phyloP scores from a whole-genome alignment of 1,139 yeast genomes.

The Debaryomyces sp. region DNA sequence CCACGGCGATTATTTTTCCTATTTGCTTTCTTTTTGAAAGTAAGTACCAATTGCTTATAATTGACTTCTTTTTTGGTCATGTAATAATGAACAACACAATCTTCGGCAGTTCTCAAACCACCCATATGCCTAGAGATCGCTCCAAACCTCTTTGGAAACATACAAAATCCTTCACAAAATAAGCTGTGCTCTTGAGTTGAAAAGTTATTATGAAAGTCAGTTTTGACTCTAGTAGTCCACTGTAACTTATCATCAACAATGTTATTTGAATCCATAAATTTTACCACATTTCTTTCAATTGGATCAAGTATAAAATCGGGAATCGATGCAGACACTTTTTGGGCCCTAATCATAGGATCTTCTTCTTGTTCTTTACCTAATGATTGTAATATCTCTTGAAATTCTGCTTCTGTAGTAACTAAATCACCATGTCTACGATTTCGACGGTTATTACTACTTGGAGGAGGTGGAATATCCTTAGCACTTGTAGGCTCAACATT shows the following conservation, averaged over 20 bases:
- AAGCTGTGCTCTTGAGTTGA: constrained; percentile 73
- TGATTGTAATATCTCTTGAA: constrained; percentile 72
- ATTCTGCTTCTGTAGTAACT: constrained; percentile 88
- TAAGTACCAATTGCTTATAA: constrained; percentile 71
- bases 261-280: constrained; percentile 71
- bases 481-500: constrained; percentile 14
- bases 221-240: constrained; percentile 66
- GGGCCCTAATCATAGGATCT: constrained; percentile 81
- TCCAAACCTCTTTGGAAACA: constrained; percentile 89
- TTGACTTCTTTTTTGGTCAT: constrained; percentile 79
- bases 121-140: constrained; percentile 83
- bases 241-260: constrained; percentile 61
- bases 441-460: constrained; percentile 36
- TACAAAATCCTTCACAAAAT: constrained; percentile 79
- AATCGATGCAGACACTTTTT: constrained; percentile 76
- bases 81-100: constrained; percentile 92
- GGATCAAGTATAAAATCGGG: constrained; percentile 82
- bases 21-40: constrained; percentile 60
- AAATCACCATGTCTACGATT: constrained; percentile 75
- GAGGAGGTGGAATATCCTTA: constrained; percentile 14
- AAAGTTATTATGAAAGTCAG: constrained; percentile 74
- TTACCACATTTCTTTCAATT: constrained; percentile 46
- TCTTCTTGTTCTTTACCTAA: constrained; percentile 75
- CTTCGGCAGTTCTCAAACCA: constrained; percentile 74
- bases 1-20: constrained; percentile 53